phyloP scores from a whole-genome alignment of 495 filamentous ascomycete species.

The Durotheca rogersii region DNA sequence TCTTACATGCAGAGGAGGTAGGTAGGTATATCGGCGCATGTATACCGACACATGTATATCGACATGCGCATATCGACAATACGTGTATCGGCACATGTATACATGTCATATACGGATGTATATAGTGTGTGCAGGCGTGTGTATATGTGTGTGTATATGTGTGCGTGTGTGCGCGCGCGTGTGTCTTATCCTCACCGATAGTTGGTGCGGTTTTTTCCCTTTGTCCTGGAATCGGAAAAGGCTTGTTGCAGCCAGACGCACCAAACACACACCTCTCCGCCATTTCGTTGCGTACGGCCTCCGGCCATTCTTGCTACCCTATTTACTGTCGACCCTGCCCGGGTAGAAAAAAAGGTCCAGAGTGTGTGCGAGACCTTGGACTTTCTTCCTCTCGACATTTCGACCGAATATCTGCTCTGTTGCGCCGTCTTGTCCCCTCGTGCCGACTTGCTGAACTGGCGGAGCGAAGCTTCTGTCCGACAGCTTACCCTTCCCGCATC shows the following conservation, averaged over 20 bases:
- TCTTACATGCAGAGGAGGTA: too few species aligned
- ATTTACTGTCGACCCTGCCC: conserved; percentile 29
- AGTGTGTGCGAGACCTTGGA: conserved; percentile 17
- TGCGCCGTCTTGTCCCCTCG: conserved; percentile 26
- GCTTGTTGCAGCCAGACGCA: conserved; percentile 36
- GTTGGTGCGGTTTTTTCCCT: conserved; percentile 34
- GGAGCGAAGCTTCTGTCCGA: conserved; percentile 29
- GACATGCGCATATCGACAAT: background rate
- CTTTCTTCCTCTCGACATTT: conserved; percentile 32
- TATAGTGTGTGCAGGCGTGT: conserved; percentile 31
- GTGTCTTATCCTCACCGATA: conserved; percentile 43
- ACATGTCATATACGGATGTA: background rate
- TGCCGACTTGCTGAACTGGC: conserved; percentile 27
- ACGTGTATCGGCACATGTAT: background rate
- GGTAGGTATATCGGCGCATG: too few species aligned
- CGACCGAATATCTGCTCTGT: conserved; percentile 19
- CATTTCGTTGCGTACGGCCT: conserved; percentile 33
- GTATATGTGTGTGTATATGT: conserved; percentile 26
- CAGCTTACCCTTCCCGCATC: too few species aligned
- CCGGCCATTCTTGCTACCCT: conserved; percentile 22
- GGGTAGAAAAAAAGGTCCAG: conserved; percentile 19
- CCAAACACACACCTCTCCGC: conserved; percentile 36
- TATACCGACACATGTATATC: background rate
- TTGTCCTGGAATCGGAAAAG: conserved; percentile 40
- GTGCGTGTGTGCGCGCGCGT: conserved; percentile 35